Evolutionary conservation across 495 filamentous ascomycete genomes (phyloP), one percentile per base, ranked within the genome.

Genomic region (Penicillium fimorum): DNA sequence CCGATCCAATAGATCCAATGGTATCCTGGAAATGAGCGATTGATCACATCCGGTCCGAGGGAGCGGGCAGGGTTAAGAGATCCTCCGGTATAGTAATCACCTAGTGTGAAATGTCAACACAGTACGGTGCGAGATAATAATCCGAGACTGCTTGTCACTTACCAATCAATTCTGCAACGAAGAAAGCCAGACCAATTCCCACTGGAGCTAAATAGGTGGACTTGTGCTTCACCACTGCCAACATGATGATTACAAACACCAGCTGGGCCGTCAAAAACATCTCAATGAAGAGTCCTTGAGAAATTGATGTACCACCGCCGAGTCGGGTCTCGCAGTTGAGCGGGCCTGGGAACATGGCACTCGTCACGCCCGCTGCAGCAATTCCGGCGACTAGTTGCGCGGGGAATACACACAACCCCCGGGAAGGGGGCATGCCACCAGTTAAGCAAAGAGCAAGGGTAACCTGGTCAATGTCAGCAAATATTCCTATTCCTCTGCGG

Each of bases 201-300:
- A 93, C 77, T 0, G 90, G 90, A 0, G 91, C 91, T 12, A 92
- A 73, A 60, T 82, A 92, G 0, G 91, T 94, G 5, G 78, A 84
- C 62, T 87, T 87, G 68, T 91, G 87, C 71, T 92, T 94, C 69
- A 92, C 89, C 15, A 84, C 86, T 3, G 90, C 90, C 46, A 94
- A 72, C 82, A 95, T 90, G 71, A 92, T 88, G 32, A 93, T 86
- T 6, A 88, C 81, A 53, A 92, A 84, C 18, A 92, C 83, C 30
- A 96, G 72, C 68, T 91, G 81, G 2, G 87, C 81, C 0, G 90
- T 94, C 12, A 93, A 78, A 58, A 96, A 87, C 74, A 88, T 80
- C 71, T 94, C 91, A 54, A 94, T 90, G 69, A 92, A 82, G 13
- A 91, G 70, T 5, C 89, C 89, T 60, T 89, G 86, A 0, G 75